Conservation (phyloP, 352 stramenopile species). For the Globisporangium cylindrosporum region DNA sequence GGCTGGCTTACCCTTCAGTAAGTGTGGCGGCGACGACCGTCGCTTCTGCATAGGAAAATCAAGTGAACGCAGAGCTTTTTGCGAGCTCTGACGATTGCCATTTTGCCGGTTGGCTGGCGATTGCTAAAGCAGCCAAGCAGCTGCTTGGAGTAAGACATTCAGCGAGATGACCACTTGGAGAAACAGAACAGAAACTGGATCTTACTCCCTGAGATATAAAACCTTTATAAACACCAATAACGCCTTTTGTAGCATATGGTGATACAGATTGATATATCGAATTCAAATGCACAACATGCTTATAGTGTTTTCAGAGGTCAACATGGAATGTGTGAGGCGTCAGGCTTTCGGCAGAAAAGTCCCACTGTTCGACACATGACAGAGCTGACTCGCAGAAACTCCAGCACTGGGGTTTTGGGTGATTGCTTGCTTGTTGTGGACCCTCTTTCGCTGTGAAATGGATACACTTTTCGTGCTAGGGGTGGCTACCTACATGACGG, state of each 20-base stretch:
- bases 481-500: not conserved
- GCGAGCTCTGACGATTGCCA: not conserved
- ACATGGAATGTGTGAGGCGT: not conserved
- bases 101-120: not conserved
- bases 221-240: not conserved
- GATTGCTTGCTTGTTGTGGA: not conserved
- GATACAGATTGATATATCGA: not conserved
- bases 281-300: not conserved
- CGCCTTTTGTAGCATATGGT: not conserved
- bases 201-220: not conserved
- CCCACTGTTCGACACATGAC: not conserved
- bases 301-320: not conserved
- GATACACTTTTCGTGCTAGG: not conserved
- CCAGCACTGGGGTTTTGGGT: not conserved
- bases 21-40: not conserved
- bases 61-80: not conserved
- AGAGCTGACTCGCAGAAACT: not conserved
- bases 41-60: not conserved
- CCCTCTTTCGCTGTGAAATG: not conserved
- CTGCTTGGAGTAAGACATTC: not conserved
- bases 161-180: not conserved
- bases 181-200: slow-evolving; percentile 1
- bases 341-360: not conserved
- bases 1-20: not conserved
- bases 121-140: not conserved